These are phyloP conservation scores for Euphorbia peplus DNA, from an alignment of 345 rosid genomes.

Conservation along the genomic window DNA sequence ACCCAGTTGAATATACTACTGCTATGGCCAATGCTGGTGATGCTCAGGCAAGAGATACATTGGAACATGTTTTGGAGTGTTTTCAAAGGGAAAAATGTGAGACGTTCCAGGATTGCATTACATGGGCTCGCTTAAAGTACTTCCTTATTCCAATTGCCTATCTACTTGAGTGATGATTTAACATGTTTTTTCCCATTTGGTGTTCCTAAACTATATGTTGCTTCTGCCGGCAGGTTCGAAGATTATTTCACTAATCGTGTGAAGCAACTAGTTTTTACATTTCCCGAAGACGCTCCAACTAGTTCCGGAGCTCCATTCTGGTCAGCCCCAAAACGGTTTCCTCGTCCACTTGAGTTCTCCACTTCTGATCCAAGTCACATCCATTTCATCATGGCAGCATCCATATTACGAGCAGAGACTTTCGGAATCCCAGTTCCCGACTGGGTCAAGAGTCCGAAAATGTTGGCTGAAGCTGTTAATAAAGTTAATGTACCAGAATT, in stretches of 20 bases:
- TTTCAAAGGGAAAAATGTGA: slow-evolving; percentile 85
- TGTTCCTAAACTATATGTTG: slow-evolving; percentile 20
- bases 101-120: slow-evolving; percentile 82
- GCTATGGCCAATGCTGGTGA: slow-evolving; percentile 79
- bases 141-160: slow-evolving; percentile 7
- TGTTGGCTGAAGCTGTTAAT: slow-evolving; percentile 67
- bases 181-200: neutral
- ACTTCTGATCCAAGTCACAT: slow-evolving; percentile 63
- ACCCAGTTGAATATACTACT: slow-evolving; percentile 65
- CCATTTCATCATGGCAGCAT: slow-evolving; percentile 66
- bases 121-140: slow-evolving; percentile 95
- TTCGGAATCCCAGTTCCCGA: slow-evolving; percentile 84
- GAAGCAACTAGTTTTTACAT: slow-evolving; percentile 78
- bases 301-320: slow-evolving; percentile 95
- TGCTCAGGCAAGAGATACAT: slow-evolving; percentile 93
- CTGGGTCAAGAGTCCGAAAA: slow-evolving; percentile 62
- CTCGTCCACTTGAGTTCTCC: slow-evolving; percentile 75
- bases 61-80: slow-evolving; percentile 87
- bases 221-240: slow-evolving; percentile 62
- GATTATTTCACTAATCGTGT: slow-evolving; percentile 83
- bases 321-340: slow-evolving; percentile 99
- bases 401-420: slow-evolving; percentile 87
- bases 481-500: slow-evolving; percentile 81
- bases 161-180: neutral
- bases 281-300: slow-evolving; percentile 93